Evolutionary conservation across 2,329 filamentous ascomycete species (phyloP), one percentile per base, ranked within the genome.

Genomic region (Aspergillus ustus): DNA sequence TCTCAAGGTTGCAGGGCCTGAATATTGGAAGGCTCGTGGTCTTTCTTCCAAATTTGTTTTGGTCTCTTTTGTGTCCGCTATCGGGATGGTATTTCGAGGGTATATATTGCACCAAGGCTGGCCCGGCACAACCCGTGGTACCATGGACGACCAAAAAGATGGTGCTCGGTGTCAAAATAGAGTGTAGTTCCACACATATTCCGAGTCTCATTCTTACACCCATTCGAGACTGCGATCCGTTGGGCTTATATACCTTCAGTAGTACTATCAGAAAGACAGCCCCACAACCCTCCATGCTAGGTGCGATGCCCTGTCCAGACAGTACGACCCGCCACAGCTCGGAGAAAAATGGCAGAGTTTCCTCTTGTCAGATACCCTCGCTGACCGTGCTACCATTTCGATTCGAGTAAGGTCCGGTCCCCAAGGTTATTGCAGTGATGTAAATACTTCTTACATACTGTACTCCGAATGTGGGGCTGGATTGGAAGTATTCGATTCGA

Each of bases 381-480:
- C 9, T 17, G 34, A 40, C 34, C 15, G 13, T 15, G 11, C 13
- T 13, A 13, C 34, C 34, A 40, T 15, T 40, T 40, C 34, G 4
- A 13, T 40, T 13, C 34, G 11, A 40, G 34, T 40, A 40, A 40
- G 34, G 34, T 15, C 34, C 11, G 34, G 34, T 40, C 34, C 34
- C 34, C 34, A 40, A 40, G 34, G 34, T 40, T 11, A 15, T 4
- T 40, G 34, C 4, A 40, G 34, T 40, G 34, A 40, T 40, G 34
- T n/a, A 46, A n/a, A 46, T n/a, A 20, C 7, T 9, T 19, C 44
- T 20, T 20, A n/a, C 48, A 51, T 51, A n/a, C 34, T 53, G 34
- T 37, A 46, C 40, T 17, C 34, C 44, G 31, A 50, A 51, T 50
- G 55, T 51, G 55, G 55, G 55, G 55, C 55, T 57, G 15, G 54